phyloP scores from a whole-genome alignment of 441 rosid species.

The Theobroma grandiflorum region DNA sequence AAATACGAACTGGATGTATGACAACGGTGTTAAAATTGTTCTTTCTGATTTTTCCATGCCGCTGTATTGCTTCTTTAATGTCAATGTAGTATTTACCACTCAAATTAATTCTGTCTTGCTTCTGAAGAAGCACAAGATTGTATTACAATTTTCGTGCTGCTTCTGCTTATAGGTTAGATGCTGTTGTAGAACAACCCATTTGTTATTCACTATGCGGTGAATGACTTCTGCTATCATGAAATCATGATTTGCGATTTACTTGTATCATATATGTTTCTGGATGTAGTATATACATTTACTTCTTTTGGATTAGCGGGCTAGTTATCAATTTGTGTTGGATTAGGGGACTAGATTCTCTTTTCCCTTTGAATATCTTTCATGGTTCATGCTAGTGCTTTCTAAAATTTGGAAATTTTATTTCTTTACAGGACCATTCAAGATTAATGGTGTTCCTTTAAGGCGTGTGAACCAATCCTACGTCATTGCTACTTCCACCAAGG shows the following conservation, averaged over 20 bases:
- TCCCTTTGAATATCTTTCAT: not conserved
- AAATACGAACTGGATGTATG: not conserved
- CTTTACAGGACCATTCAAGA: constrained; percentile 41
- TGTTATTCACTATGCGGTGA: not conserved
- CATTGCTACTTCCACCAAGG: constrained; percentile 44
- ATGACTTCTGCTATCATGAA: too few relatives aligned
- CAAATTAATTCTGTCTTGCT: not conserved
- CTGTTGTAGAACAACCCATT: not conserved
- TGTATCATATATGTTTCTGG: not conserved
- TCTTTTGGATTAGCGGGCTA: not conserved
- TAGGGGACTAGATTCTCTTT: too few relatives aligned
- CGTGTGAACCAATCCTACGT: constrained; percentile 45
- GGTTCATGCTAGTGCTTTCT: not conserved
- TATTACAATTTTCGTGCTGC: not conserved
- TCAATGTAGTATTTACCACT: not conserved
- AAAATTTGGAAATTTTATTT: not conserved
- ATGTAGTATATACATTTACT: not conserved
- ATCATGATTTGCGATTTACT: not conserved
- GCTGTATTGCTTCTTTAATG: not conserved
- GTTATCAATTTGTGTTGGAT: not conserved
- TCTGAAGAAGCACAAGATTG: not conserved
- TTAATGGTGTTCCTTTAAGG: constrained; percentile 48
- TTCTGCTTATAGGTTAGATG: not conserved
- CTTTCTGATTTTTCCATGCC: not conserved
- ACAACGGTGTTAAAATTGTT: too few relatives aligned